Base-by-base conservation (phyloP, 306 rosid species). In the Medicago arabica region DNA sequence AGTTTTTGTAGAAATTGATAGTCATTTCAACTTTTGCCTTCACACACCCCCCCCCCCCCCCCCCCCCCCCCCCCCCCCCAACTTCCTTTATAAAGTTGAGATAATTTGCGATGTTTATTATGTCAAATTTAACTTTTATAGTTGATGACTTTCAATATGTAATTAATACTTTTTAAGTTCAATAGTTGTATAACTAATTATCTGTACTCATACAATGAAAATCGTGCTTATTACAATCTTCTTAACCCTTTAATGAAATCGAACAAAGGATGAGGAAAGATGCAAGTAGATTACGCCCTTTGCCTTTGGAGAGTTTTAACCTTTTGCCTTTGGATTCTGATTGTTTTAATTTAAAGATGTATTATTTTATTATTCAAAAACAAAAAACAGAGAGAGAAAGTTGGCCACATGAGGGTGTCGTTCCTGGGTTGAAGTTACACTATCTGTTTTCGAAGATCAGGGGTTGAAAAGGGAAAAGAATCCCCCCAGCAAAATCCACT, bases 1-100 rank as follows among this genome's bases (percentile, higher is more conserved):
- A 18, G 74, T 41, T 75, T 19, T 43, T 40, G 74, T 44, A 17
- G 60, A 62, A 80, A 69, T 40, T 41, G 76, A 23, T 40, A 59
- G 58, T 50, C 58, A 39, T 49, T 18, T 44, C 44, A 46, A 31
- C 55, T 21, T 60, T 69, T 41, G 55, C 21, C 43, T 61, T 51
- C 44, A 25, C 12, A 12, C n/a, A 60, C 49, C 14, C 49, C 47
- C 6, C 36, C 38, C 38, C n/a, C n/a, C 49, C 14, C 49, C 47
- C 6, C 36, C 38, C 38, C 49, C 14, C 49, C 47, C 6, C 36
- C 38, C 38, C 49, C 14, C 49, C 47, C 6, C 36, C 38, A 7
- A 34, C 38, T 34, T 23, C 36, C 34, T 51, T 50, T 69, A 46
- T 75, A 50, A 46, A 63, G 63, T 3, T 21, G 63, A 67, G 55